Conservation (phyloP, 805 yeast genomes). For the Schizosaccharomyces pombe region DNA sequence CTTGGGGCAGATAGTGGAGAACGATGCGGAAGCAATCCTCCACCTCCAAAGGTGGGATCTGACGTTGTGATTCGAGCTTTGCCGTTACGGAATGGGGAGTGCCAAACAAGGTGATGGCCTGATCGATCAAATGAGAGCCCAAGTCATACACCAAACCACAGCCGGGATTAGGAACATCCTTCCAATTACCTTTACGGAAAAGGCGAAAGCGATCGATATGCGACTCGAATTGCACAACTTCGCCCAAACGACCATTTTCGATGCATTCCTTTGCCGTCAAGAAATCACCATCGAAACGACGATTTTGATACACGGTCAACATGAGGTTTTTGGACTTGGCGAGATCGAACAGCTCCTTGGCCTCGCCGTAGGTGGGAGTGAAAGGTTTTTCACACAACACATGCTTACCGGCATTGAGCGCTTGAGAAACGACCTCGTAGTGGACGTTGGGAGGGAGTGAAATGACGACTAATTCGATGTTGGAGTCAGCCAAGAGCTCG, state of each 20-base stretch:
- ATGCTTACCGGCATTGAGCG: slow-evolving; percentile 24
- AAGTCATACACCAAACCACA: slow-evolving; percentile 1
- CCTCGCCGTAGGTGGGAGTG: slow-evolving; percentile 24
- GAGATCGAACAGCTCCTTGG: slow-evolving; percentile 19
- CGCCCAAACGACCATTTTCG: slow-evolving; percentile 3
- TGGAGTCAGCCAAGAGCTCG: background rate
- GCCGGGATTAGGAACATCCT: background rate
- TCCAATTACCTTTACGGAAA: slow-evolving; percentile 1
- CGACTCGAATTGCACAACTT: slow-evolving; percentile 1
- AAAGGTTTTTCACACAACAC: slow-evolving; percentile 33
- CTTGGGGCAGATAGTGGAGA: background rate
- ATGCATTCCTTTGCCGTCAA: background rate
- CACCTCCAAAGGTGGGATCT: background rate
- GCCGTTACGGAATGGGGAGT: slow-evolving; percentile 2
- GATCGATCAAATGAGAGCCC: slow-evolving; percentile 3
- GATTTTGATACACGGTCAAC: slow-evolving; percentile 11
- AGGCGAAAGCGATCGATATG: slow-evolving; percentile 4
- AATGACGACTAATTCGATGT: slow-evolving; percentile 1
- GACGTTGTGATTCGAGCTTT: background rate
- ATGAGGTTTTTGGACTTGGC: slow-evolving; percentile 24
- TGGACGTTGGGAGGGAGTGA: slow-evolving; percentile 26
- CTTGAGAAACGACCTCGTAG: slow-evolving; percentile 20
- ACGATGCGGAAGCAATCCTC: slow-evolving; percentile 2
- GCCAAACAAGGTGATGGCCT: slow-evolving; percentile 2
- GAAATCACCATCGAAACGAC: slow-evolving; percentile 4